Evolutionary conservation across 805 yeast genomes (phyloP).

Genomic region (Brettanomyces naardenensis): DNA sequence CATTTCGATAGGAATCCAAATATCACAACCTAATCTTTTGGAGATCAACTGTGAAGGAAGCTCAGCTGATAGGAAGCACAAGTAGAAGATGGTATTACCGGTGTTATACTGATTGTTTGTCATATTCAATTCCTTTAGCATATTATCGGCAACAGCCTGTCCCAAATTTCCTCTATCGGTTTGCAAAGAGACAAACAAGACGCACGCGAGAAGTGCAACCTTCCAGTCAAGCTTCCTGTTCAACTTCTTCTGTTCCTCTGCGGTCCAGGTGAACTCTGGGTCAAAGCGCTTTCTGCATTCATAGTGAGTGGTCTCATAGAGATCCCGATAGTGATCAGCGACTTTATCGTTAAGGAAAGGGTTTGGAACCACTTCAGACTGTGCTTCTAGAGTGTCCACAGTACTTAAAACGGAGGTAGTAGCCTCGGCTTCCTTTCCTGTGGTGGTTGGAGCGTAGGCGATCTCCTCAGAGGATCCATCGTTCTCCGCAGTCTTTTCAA

Average conservation of each 20-base stretch:
- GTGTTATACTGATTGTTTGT: constrained; percentile 54
- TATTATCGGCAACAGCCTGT: constrained; percentile 48
- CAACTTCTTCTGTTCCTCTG: constrained; percentile 40
- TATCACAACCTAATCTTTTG: constrained; percentile 56
- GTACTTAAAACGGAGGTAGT: no score
- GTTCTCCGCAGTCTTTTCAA: no score
- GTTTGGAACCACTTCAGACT: constrained; percentile 12
- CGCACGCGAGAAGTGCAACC: constrained; percentile 50
- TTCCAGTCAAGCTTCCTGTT: constrained; percentile 45
- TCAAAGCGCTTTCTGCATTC: constrained; percentile 52
- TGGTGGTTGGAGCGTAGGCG: no score
- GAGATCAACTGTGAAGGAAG: constrained; percentile 60
- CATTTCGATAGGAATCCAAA: constrained; percentile 55
- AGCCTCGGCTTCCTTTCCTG: no score
- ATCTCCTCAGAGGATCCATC: no score
- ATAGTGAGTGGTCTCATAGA: constrained; percentile 42
- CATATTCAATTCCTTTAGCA: constrained; percentile 42
- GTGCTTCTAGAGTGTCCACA: no score
- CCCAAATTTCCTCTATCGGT: constrained; percentile 49
- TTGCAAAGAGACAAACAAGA: constrained; percentile 53
- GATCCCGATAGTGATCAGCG: constrained; percentile 34
- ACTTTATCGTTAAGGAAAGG: constrained; percentile 38
- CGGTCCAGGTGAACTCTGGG: constrained; percentile 49
- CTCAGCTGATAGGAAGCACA: constrained; percentile 49
- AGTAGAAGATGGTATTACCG: constrained; percentile 47